Base-by-base conservation (phyloP, 495 filamentous ascomycete genomes). In the Podospora comata region DNA sequence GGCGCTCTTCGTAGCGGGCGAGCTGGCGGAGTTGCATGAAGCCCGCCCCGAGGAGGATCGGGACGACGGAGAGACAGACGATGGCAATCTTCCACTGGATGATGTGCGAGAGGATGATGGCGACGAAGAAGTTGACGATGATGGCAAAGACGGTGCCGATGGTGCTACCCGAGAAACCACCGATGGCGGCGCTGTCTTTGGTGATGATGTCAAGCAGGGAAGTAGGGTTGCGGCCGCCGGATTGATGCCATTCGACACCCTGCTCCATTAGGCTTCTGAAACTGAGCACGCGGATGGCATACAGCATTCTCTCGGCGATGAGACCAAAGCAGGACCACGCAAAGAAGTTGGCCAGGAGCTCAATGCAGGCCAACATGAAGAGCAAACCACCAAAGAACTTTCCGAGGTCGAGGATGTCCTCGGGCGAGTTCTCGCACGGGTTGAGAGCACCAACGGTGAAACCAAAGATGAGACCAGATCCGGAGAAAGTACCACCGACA, bases 321-420 rank as follows among this genome's bases (percentile, higher is more conserved):
- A 87, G 89, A 4, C 91, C 93, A 67, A 97, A 94, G 2, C 70
- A 68, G 0, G 90, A 68, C 64, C 92, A 93, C 69, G 92, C 89
- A 58, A 74, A 76, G 48, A 84, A 81, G 72, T 90, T 90, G 19
- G 87, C 87, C 61, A 93, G 73, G 66, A 96, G 85, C 72, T 91
- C 87, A 44, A 87, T 84, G 61, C 96, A 77, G 13, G 91, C 94
- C 27, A 97, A 86, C 82, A 97, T 91, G 26, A 97, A 86, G 77
- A 94, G 97, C 92, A 98, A 96, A 61, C 87, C 75, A 28, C 87
- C 88, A 90, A 93, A 98, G 77, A 97, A 96, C 73, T 92, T 85
- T 54, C 87, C 88, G 65, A 89, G 85, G 4, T 85, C 80, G 32
- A 88, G 85, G 34, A 94, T 71, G 53, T 76, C 69, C 34, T 67